phyloP scores from a whole-genome alignment of 169 alveolate genomes.

The Cystoisospora suis region DNA sequence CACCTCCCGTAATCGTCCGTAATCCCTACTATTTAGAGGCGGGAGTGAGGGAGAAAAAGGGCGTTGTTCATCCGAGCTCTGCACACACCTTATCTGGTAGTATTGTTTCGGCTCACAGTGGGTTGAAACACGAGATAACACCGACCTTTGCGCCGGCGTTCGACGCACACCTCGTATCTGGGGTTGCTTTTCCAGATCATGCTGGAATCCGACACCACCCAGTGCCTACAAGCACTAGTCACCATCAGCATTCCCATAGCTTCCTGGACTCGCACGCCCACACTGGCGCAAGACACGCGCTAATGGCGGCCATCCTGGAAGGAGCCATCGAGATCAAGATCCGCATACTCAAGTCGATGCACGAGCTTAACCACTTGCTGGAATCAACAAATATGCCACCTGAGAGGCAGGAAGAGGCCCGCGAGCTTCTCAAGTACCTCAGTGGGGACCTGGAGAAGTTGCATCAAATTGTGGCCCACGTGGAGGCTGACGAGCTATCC shows the following conservation, averaged over 20 bases:
- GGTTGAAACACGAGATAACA: not conserved
- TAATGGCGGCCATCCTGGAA: not conserved
- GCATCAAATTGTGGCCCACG: not conserved
- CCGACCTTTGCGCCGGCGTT: too few relatives aligned
- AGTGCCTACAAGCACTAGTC: too few relatives aligned
- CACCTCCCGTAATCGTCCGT: too few relatives aligned
- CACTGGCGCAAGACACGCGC: not conserved
- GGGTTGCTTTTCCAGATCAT: too few relatives aligned
- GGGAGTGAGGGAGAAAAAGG: too few relatives aligned
- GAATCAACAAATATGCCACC: slow-evolving; percentile 10
- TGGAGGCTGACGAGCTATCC: not conserved
- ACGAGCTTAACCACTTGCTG: not conserved
- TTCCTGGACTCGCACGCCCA: not conserved
- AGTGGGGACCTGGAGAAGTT: not conserved
- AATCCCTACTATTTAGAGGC: too few relatives aligned
- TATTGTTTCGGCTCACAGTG: not conserved
- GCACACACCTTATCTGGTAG: too few relatives aligned
- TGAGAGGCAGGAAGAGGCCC: slow-evolving; percentile 6
- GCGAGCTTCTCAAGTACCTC: not conserved
- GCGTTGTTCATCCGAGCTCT: too few relatives aligned
- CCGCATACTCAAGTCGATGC: not conserved
- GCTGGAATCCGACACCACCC: too few relatives aligned
- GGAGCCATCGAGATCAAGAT: slow-evolving; percentile 27
- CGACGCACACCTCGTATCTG: too few relatives aligned
- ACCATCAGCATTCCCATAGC: not conserved